Base-by-base conservation (phyloP, 768 basidiomycete species). In the Rhodocollybia butyracea region DNA sequence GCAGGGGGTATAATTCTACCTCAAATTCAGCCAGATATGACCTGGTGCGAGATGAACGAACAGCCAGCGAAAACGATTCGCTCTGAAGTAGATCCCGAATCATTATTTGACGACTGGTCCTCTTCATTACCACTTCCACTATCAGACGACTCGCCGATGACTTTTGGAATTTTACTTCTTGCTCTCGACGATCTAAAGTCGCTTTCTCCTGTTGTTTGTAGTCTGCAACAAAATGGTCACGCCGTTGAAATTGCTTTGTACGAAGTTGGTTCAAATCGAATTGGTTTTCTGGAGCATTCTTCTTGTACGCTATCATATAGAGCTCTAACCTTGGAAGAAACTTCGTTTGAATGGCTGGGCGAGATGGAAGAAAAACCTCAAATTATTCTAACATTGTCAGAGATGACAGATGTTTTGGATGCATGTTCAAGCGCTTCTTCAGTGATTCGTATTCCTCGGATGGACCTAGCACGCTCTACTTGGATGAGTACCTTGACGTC, bases 401-500 rank as follows among this genome's bases (percentile, higher is more conserved):
- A 53, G 42, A 42, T 53, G 51, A 60, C 65, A 19, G 55, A 61
- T 41, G 47, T 62, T 43, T 47, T 57, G 31, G 64, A 57, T 12
- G 65, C 65, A 39, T 62, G 61, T 53, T 59, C 68, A 22, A 62
- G 67, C 13, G 27, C 51, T 26, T n/a, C n/a, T n/a, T 71, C 72
- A 10, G 17, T 77, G 8, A 67, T 85, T 1, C 71, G 71, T 21
- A 66, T 87, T 26, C 78, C 78, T 30, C 70, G 71, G 7, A 59
- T 57, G n/a, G 82, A 87, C 58, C 64, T 89, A 27, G 65, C 62
- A 15, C 74, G 80, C 57, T 75, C 74, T 2, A 73, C 77, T 29
- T 91, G 88, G 89, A 82, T 89, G 71, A 74, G 76, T 2, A 71
- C 82, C 0, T 70, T 91, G 24, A 70, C 80, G 2, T 59, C 85